Evolutionary conservation across 495 filamentous ascomycete genomes (phyloP).

Genomic region (Penicillium alfredii): DNA sequence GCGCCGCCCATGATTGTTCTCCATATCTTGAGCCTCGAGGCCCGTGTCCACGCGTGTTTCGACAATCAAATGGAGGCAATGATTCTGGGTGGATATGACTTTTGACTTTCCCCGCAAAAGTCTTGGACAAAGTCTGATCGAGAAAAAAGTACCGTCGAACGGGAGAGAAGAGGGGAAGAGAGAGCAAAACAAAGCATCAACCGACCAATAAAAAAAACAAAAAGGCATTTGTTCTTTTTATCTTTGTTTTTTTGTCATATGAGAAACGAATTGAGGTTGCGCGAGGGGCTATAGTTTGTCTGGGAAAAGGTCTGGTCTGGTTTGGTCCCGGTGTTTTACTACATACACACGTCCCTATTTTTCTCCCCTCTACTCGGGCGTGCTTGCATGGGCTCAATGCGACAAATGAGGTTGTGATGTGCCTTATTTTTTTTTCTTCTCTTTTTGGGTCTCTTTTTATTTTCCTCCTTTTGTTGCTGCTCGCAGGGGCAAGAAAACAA

Average conservation of each 20-base stretch:
- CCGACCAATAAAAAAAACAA: too few species aligned
- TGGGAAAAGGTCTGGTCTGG: conserved; percentile 22
- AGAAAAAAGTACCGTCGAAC: conserved; percentile 13
- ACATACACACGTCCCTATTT: conserved; percentile 27
- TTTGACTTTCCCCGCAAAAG: conserved; percentile 10
- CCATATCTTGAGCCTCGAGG: conserved; percentile 13
- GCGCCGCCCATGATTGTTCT: conserved; percentile 15
- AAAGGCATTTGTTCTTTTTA: not conserved
- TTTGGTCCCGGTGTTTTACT: conserved; percentile 30
- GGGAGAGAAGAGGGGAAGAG: conserved; percentile 24
- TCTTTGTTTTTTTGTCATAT: conserved; percentile 21
- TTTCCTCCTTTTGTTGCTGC: too few species aligned
- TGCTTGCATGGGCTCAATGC: conserved; percentile 32
- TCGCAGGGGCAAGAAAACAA: too few species aligned
- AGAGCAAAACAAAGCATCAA: conserved; percentile 25
- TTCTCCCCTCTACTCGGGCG: too few species aligned
- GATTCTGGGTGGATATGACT: conserved; percentile 20
- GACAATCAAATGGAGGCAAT: conserved; percentile 17
- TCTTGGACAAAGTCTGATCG: conserved; percentile 22
- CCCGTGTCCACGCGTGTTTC: conserved; percentile 8
- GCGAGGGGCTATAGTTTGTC: conserved; percentile 18
- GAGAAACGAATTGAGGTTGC: conserved; percentile 31
- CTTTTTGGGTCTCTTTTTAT: conserved; percentile 7
- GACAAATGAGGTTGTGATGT: conserved; percentile 33
- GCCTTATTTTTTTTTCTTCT: conserved; percentile 8